Evolutionary conservation across 2,329 filamentous ascomycete species (phyloP).

Genomic region (Calonectria naviculata): DNA sequence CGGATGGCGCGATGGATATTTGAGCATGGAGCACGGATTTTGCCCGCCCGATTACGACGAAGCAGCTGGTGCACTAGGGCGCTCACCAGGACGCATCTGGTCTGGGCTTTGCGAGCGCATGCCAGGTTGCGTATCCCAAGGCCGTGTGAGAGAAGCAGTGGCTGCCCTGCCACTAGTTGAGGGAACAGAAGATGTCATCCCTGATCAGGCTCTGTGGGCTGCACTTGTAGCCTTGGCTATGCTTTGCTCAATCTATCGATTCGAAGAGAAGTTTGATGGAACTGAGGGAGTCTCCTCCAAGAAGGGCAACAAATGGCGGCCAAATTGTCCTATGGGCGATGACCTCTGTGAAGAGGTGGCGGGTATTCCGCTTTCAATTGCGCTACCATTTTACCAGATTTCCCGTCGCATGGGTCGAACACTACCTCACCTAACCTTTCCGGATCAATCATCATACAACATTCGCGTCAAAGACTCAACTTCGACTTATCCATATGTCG

Average conservation of each 20-base stretch:
- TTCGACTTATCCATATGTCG: slow-evolving; percentile 61
- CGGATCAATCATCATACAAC: slow-evolving; percentile 65
- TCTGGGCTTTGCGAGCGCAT: slow-evolving; percentile 64
- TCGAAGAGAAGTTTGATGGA: slow-evolving; percentile 63
- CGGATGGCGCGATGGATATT: slow-evolving; percentile 59
- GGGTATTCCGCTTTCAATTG: slow-evolving; percentile 60
- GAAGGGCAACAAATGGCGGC: slow-evolving; percentile 42
- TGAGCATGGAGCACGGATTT: slow-evolving; percentile 59
- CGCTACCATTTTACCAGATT: slow-evolving; percentile 61
- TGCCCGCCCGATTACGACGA: slow-evolving; percentile 63
- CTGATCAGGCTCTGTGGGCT: slow-evolving; percentile 64
- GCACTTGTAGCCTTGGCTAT: slow-evolving; percentile 63
- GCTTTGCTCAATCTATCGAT: slow-evolving; percentile 64
- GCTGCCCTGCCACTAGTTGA: slow-evolving; percentile 60
- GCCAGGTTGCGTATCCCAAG: slow-evolving; percentile 61
- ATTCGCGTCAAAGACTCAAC: slow-evolving; percentile 60
- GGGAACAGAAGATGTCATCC: slow-evolving; percentile 60
- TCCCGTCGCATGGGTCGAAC: slow-evolving; percentile 63
- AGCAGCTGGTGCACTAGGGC: slow-evolving; percentile 53
- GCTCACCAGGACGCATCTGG: slow-evolving; percentile 65
- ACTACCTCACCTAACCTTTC: slow-evolving; percentile 63
- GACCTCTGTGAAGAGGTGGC: slow-evolving; percentile 61
- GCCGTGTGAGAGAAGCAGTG: slow-evolving; percentile 61
- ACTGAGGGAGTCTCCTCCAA: slow-evolving; percentile 58
- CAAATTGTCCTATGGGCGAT: slow-evolving; percentile 58